Conservation (phyloP, 169 alveolate genomes). For the Theileria sp. region DNA sequence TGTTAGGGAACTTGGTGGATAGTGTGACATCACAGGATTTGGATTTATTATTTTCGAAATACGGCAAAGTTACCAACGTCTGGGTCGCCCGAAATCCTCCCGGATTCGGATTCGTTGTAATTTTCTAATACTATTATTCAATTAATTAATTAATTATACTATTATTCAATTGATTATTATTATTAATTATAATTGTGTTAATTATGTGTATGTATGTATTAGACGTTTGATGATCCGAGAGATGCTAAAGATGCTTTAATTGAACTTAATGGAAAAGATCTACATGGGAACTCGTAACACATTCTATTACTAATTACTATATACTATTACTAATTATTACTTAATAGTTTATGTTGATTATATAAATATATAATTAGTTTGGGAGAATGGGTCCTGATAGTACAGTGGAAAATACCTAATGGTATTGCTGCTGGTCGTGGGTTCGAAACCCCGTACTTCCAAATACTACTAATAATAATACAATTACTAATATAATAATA, state of each 20-base stretch:
- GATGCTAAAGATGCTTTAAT: slow-evolving; percentile 63
- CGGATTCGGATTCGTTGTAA: slow-evolving; percentile 67
- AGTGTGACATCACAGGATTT: slow-evolving; percentile 52
- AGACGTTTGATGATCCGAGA: slow-evolving; percentile 65
- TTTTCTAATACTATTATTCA: too few relatives aligned
- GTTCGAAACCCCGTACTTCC: too few relatives aligned
- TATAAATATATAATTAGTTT: not conserved
- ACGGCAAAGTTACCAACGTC: slow-evolving; percentile 50
- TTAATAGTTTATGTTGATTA: too few relatives aligned
- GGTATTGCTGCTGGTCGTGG: too few relatives aligned
- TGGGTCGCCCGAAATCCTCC: slow-evolving; percentile 70
- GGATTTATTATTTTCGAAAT: slow-evolving; percentile 56
- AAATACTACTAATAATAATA: too few relatives aligned
- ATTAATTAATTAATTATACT: too few relatives aligned
- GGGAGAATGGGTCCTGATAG: not conserved
- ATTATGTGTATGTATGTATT: too few relatives aligned
- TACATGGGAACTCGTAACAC: slow-evolving; percentile 51
- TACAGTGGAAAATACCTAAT: too few relatives aligned
- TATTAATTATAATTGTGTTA: too few relatives aligned
- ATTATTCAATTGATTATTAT: not conserved
- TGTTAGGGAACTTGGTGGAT: slow-evolving; percentile 54
- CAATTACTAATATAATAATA: too few relatives aligned
- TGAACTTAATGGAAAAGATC: slow-evolving; percentile 58
- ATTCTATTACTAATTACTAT: not conserved
- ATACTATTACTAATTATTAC: not conserved